A percentile compares a stretch with the other conserved stretches of the same genome.
phyloP scores from a whole-genome alignment of 768 basidiomycete genomes.

The Collybia mongolica region DNA sequence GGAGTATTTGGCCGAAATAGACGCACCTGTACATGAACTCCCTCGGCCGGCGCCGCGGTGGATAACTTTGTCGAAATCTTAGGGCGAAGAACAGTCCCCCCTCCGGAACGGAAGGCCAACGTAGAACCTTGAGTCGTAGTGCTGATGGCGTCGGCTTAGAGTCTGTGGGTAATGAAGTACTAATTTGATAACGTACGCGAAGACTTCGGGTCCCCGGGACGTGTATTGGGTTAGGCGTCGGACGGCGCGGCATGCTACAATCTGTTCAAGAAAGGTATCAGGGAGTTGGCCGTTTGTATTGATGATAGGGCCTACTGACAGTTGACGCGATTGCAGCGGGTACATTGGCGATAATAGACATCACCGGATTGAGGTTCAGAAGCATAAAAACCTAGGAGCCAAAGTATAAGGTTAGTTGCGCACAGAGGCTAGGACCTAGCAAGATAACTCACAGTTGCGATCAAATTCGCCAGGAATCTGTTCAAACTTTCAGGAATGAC shows the following conservation, averaged over 20 bases:
- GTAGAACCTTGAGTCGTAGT: conserved; percentile 51
- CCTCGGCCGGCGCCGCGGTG: conserved; percentile 37
- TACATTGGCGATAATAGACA: conserved; percentile 74
- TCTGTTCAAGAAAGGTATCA: conserved; percentile 33
- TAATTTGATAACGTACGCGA: conserved; percentile 39
- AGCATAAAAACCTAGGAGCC: conserved; percentile 53
- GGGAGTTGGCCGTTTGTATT: neutral
- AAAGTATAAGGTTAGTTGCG: conserved; percentile 1
- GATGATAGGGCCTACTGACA: conserved; percentile 31
- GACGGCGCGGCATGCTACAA: conserved; percentile 60
- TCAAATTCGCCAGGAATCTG: conserved; percentile 66
- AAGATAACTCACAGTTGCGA: conserved; percentile 53
- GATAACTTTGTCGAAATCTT: conserved; percentile 31
- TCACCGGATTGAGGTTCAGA: conserved; percentile 65
- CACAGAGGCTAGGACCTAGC: neutral
- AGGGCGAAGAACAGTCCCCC: conserved; percentile 25
- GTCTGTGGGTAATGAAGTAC: conserved; percentile 4
- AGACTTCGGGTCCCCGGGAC: conserved; percentile 46
- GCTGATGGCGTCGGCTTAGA: conserved; percentile 12
- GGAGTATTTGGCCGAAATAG: neutral
- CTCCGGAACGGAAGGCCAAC: conserved; percentile 55
- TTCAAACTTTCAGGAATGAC: neutral
- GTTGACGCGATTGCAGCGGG: conserved; percentile 69
- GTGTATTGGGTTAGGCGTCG: conserved; percentile 64
- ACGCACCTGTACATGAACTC: conserved; percentile 61